Evolutionary conservation across 1,284 basidiomycete genomes (phyloP), one percentile per base, ranked within the genome.

Genomic region (Rhodotorula sp.): DNA sequence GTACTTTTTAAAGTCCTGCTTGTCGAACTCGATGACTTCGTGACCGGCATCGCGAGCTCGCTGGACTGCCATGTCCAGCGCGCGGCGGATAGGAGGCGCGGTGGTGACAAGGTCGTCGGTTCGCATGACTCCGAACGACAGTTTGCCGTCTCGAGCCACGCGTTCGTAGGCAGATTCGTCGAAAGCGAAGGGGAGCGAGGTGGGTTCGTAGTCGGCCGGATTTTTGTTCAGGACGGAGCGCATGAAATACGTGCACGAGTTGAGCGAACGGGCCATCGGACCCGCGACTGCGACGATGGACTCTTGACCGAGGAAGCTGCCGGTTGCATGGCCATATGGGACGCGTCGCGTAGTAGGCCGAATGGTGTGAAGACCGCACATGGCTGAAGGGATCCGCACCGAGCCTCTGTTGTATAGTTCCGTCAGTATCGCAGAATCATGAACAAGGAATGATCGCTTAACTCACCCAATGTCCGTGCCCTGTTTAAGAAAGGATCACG

Each of bases 91-190:
- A 0, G 83, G 81, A 15, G 80, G 78, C 14, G 78, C 79, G 2
- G 82, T 82, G 34, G 71, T 75, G 34, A 82, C 79, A 1, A 81
- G 70, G 1, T 81, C 81, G 72, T 84, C 82, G 59, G 82, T 76
- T 69, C 79, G 76, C 77, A 83, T 80, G 31, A 83, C 77, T 1
- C 81, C 83, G 26, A 82, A 75, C 21, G 65, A 48, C 60, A 54
- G 49, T 64, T 64, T 62, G 70, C 28, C 34, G 50, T 56, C 64
- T 79, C 77, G 78, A 31, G 73, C 74, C 55, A 78, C 77, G 34
- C 72, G 66, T 2, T 21, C 15, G 45, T 21, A 48, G 0, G 38
- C n/a, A 5, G 21, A n/a, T 2, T 61, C 49, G 50, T 38, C 6
- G 45, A 61, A 67, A 2, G 54, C 23, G 23, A 61, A 67, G 1